Base-by-base conservation (phyloP, 2,329 filamentous ascomycete species). In the Penicillium italicum region DNA sequence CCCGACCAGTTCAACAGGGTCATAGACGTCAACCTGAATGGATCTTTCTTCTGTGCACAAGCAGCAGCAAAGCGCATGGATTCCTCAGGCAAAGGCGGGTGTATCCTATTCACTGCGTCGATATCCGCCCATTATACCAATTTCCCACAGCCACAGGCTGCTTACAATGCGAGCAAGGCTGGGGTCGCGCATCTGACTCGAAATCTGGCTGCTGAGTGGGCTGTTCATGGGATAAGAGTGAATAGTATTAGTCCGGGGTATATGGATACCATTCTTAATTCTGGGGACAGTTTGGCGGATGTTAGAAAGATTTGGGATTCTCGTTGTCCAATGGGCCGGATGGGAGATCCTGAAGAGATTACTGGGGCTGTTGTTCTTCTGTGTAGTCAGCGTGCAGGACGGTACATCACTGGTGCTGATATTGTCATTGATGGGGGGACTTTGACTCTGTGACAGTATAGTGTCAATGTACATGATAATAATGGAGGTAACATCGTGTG, bases 241-340 rank as follows among this genome's bases (percentile, higher is more conserved):
- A 91, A 92, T 63, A 83, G 79, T 18, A 79, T 92, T 42, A 85
- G 80, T 37, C 89, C 89, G 0, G 88, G 88, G 0, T 91, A 91
- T 63, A 90, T 91, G 84, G 87, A 90, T 64, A 90, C 87, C 0
- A 82, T 89, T 12, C 72, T 91, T 45, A 91, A 90, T 65, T 85
- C 85, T 56, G 85, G 86, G 0, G 79, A 81, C 8, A 82, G 82
- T 0, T 68, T 89, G 44, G 77, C 77, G 11, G 76, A 77, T 36
- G 79, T 80, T 36, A 76, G 82, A 55, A 73, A 74, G 30, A 76
- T 79, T 2, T 89, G 86, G 86, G 76, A 76, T 22, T 74, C 73
- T 33, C 75, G 84, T 53, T 85, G 85, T 66, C 86, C 87, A 0
- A 79, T 81, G 70, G 85, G 86, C 0, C 74, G 87, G 30, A 88